A percentile compares a stretch with the other conserved stretches of the same genome.
Conservation (phyloP, 2,329 filamentous ascomycete species). For the Aspergillus fijiensis region DNA sequence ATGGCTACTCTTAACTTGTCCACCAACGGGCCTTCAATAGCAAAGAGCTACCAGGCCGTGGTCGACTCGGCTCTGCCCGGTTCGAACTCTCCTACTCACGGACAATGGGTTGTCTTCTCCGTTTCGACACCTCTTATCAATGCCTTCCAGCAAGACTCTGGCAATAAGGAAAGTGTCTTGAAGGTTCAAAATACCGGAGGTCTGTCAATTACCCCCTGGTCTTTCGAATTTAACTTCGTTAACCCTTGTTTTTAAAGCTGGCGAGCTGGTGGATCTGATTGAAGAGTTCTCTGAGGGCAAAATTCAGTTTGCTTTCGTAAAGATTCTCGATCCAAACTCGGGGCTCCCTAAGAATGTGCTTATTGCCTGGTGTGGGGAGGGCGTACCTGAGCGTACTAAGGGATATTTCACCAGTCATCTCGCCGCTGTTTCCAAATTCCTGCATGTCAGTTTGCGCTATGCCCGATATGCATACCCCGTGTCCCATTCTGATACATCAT, state of each 20-base stretch:
- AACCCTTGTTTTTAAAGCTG: constrained; percentile 63
- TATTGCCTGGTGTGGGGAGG: constrained; percentile 95
- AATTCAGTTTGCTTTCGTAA: constrained; percentile 95
- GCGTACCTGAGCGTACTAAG: constrained; percentile 96
- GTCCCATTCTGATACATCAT: constrained; percentile 4
- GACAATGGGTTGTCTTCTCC: constrained; percentile 90
- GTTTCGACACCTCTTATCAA: constrained; percentile 89
- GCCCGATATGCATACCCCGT: background rate
- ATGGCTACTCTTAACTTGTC: constrained; percentile 83
- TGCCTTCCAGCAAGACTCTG: constrained; percentile 81
- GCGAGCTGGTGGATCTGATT: constrained; percentile 82
- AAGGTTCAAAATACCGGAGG: constrained; percentile 92
- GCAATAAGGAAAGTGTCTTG: constrained; percentile 85
- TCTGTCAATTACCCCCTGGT: constrained; percentile 40
- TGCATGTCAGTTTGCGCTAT: constrained; percentile 60
- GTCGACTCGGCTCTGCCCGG: constrained; percentile 61
- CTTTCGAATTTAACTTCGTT: background rate
- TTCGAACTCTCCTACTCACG: constrained; percentile 74
- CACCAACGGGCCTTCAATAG: constrained; percentile 75
- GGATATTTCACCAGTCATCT: constrained; percentile 97
- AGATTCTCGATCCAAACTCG: constrained; percentile 93
- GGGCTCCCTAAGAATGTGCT: constrained; percentile 86
- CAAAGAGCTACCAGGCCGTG: constrained; percentile 70
- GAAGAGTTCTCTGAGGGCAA: constrained; percentile 97
- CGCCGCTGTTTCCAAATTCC: constrained; percentile 81